These are phyloP conservation scores for Hyaloperonospora brassicae DNA, from an alignment of 352 stramenopile genomes.

Conservation along the genomic window DNA sequence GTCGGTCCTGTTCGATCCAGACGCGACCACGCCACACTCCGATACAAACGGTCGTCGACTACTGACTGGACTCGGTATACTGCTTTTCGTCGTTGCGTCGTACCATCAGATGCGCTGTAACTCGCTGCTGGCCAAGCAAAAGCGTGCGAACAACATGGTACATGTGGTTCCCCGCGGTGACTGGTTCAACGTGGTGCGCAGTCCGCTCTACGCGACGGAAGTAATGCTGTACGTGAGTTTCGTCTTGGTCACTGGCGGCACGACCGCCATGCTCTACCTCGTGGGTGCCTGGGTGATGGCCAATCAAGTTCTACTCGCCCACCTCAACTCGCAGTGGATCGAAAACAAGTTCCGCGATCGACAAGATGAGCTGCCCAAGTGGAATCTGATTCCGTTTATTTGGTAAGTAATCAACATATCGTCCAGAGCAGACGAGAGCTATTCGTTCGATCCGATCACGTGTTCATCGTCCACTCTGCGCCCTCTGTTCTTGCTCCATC, in stretches of 20 bases:
- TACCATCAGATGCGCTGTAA: constrained; percentile 65
- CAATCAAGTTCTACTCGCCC: constrained; percentile 56
- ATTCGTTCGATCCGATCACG: no score
- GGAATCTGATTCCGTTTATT: constrained; percentile 30
- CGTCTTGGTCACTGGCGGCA: constrained; percentile 31
- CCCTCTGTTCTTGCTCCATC: no score
- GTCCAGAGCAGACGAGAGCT: no score
- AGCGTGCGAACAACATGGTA: constrained; percentile 35
- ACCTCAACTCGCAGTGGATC: constrained; percentile 50
- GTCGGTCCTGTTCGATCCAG: constrained; percentile 37
- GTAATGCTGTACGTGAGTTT: constrained; percentile 56
- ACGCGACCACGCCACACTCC: constrained; percentile 16
- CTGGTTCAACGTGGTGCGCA: constrained; percentile 60
- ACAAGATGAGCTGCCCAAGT: constrained; percentile 26
- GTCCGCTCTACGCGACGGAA: constrained; percentile 56
- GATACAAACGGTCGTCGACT: constrained; percentile 13
- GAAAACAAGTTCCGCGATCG: constrained; percentile 47
- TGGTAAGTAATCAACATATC: constrained; percentile 19
- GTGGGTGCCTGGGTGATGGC: constrained; percentile 45
- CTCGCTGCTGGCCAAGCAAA: constrained; percentile 44
- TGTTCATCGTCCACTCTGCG: no score
- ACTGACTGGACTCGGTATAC: constrained; percentile 18
- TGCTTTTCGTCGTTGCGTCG: constrained; percentile 38
- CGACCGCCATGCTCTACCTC: constrained; percentile 36
- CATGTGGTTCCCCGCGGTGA: constrained; percentile 51